Conservation (phyloP, 371 early-diverging fungal species). For the Phascolomyces articulosus region DNA sequence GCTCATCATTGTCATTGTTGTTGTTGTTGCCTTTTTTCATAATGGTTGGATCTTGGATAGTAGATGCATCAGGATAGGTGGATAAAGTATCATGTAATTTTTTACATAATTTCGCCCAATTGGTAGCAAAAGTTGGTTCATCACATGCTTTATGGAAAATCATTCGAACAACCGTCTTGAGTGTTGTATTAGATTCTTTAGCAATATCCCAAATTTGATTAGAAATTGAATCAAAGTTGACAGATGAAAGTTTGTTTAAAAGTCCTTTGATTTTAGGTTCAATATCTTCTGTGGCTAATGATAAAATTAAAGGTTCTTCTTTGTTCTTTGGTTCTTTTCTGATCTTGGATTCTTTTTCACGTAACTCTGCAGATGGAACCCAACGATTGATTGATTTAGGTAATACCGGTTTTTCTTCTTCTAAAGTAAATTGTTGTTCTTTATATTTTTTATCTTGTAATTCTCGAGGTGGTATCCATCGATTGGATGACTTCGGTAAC, state of each 20-base stretch:
- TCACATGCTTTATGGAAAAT: conserved; percentile 95
- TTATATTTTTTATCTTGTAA: too few relatives aligned
- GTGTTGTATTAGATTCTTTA: conserved; percentile 50
- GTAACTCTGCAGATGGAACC: not conserved
- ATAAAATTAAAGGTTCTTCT: not conserved
- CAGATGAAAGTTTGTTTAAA: conserved; percentile 94
- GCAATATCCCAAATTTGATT: conserved; percentile 81
- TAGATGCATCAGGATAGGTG: conserved; percentile 13
- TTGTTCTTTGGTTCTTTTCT: not conserved
- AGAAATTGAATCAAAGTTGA: conserved; percentile 89
- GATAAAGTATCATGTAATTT: conserved; percentile 57
- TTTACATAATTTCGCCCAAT: conserved; percentile 90
- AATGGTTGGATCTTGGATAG: conserved; percentile 13
- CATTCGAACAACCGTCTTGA: conserved; percentile 71
- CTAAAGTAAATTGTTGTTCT: too few relatives aligned
- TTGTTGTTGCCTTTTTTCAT: conserved; percentile 53
- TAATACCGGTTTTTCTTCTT: too few relatives aligned
- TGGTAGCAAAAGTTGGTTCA: conserved; percentile 85
- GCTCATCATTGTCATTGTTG: conserved; percentile 50
- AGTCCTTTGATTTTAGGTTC: conserved; percentile 82
- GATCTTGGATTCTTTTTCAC: not conserved
- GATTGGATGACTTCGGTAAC: too few relatives aligned
- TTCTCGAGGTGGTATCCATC: too few relatives aligned
- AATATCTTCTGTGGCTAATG: conserved; percentile 57
- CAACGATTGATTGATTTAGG: too few relatives aligned